Conservation (phyloP, 2,329 filamentous ascomycete genomes). For the Cordyceps fumosorosea region DNA sequence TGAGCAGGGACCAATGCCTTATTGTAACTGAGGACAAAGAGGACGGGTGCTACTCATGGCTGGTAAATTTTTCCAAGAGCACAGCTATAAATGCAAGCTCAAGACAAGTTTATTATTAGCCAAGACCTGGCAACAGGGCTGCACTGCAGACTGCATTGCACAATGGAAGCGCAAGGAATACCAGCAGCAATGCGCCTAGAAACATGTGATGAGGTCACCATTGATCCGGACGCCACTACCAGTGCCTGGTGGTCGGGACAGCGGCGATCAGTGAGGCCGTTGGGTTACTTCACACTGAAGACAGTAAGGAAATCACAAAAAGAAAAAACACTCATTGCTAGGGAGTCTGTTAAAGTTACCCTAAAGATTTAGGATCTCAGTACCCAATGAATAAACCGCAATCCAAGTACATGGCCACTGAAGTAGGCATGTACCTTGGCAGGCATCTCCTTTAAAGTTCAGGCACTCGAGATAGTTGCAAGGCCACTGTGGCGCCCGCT, state of each 20-base stretch:
- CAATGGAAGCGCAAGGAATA: neutral
- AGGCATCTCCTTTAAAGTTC: neutral
- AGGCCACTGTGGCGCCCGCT: neutral
- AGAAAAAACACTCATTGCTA: too few species aligned
- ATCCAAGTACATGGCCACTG: too few species aligned
- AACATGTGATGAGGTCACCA: neutral
- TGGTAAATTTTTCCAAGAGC: neutral
- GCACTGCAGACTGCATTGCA: neutral
- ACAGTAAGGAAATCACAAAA: too few species aligned
- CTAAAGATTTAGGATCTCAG: too few species aligned
- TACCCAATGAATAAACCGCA: too few species aligned
- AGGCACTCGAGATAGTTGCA: neutral
- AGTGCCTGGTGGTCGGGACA: neutral
- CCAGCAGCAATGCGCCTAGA: neutral
- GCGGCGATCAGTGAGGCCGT: too few species aligned
- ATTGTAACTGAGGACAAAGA: too few species aligned
- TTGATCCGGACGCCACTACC: neutral
- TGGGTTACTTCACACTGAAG: too few species aligned
- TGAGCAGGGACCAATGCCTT: too few species aligned
- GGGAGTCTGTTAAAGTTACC: too few species aligned
- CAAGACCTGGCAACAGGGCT: neutral
- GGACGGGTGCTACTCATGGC: neutral
- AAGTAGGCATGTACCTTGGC: too few species aligned
- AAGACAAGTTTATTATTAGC: neutral
- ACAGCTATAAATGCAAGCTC: neutral